These are phyloP conservation scores for Hydrangea macrophylla DNA, from an alignment of 148 eudicot genomes.

Conservation along the genomic window DNA sequence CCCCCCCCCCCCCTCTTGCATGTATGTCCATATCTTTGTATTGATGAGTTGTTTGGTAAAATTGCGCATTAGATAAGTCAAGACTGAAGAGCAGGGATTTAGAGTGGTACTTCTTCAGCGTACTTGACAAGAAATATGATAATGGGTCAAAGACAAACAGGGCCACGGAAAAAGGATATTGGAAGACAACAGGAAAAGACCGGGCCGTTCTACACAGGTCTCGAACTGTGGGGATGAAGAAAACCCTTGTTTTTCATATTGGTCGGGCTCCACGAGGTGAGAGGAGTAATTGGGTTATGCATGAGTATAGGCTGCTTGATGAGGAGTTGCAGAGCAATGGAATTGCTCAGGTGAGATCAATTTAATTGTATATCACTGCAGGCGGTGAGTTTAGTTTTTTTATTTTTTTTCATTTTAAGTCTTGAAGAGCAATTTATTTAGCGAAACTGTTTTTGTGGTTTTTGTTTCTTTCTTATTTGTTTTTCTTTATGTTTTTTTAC, in stretches of 20 bases:
- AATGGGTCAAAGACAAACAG: slow-evolving; percentile 81
- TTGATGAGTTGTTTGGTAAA: slow-evolving; percentile 5
- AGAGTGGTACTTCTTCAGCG: slow-evolving; percentile 93
- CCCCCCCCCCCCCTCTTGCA: too few relatives aligned
- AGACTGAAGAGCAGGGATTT: slow-evolving; percentile 79
- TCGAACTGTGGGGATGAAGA: slow-evolving; percentile 67
- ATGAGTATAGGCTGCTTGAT: slow-evolving; percentile 77
- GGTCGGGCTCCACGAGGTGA: slow-evolving; percentile 92
- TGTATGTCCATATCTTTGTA: not conserved
- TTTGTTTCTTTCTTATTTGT: too few relatives aligned
- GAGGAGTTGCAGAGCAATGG: slow-evolving; percentile 63
- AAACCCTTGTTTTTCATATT: slow-evolving; percentile 82
- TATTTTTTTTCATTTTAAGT: too few relatives aligned
- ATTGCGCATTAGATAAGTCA: slow-evolving; percentile 50
- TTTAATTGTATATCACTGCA: not conserved
- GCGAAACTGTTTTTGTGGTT: not conserved
- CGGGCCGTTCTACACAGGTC: slow-evolving; percentile 51
- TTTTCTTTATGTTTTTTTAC: too few relatives aligned
- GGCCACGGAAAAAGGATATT: slow-evolving; percentile 80
- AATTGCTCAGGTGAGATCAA: slow-evolving; percentile 52
- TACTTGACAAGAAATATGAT: slow-evolving; percentile 80
- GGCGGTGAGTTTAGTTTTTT: too few relatives aligned
- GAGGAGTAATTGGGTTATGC: slow-evolving; percentile 97
- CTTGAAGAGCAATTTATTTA: not conserved
- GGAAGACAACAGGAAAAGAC: slow-evolving; percentile 92